These are phyloP conservation scores for Phyllosticta citribraziliensis DNA, from an alignment of 2,329 filamentous ascomycete genomes.

Conservation along the genomic window DNA sequence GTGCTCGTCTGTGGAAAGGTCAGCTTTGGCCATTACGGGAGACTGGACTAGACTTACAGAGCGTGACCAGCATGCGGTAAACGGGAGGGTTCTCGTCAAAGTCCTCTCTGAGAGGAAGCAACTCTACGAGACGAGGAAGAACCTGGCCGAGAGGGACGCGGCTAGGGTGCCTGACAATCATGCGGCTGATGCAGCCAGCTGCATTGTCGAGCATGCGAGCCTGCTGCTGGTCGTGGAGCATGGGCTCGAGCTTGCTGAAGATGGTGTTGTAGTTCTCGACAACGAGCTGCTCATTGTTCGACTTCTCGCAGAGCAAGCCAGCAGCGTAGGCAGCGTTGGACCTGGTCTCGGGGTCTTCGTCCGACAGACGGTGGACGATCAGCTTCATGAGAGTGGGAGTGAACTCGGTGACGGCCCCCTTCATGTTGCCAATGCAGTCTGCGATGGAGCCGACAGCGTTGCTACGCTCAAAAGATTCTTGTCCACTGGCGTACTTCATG, in stretches of 20 bases:
- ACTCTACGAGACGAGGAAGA: constrained; percentile 65
- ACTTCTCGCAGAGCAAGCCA: constrained; percentile 76
- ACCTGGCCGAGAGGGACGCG: constrained; percentile 71
- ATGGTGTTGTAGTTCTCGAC: constrained; percentile 67
- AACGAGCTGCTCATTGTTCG: constrained; percentile 62
- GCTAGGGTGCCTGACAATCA: constrained; percentile 85
- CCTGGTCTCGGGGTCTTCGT: constrained; percentile 85
- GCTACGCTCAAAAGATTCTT: constrained; percentile 77
- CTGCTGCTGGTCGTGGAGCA: constrained; percentile 67
- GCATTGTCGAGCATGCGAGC: constrained; percentile 87
- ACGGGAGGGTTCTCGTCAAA: constrained; percentile 95
- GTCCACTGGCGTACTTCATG: constrained; percentile 76
- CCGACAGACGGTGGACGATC: constrained; percentile 74
- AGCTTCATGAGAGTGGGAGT: constrained; percentile 68
- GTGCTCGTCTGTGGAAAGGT: neutral
- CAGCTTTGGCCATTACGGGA: neutral
- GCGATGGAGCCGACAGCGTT: constrained; percentile 87
- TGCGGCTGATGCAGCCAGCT: constrained; percentile 78
- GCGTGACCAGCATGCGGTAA: constrained; percentile 78
- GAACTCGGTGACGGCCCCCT: constrained; percentile 67
- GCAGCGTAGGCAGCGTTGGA: constrained; percentile 91
- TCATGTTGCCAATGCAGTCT: constrained; percentile 82
- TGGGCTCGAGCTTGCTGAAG: constrained; percentile 74
- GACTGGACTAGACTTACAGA: constrained; percentile 52
- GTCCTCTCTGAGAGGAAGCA: constrained; percentile 84